Base-by-base conservation (phyloP, 768 basidiomycete species). In the Mycena vitilis region DNA sequence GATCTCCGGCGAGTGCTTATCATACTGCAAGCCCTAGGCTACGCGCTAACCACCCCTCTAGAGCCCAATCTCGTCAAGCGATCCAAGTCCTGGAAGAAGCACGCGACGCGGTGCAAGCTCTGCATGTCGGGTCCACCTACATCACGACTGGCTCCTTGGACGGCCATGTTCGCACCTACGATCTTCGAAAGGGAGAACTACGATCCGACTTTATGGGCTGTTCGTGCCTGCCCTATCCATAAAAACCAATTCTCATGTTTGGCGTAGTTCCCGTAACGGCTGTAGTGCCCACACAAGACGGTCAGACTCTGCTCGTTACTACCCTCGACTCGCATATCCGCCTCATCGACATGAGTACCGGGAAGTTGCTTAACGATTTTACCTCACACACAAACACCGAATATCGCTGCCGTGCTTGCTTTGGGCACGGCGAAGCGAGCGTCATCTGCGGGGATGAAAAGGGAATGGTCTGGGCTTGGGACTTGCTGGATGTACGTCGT, bases 11-110 rank as follows among this genome's bases (percentile, higher is more conserved):
- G 70, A 58, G 38, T 47, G 22, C 22, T 48, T 60, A 34, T 52
- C 11, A 53, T 8, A 42, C 30, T 40, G 40, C 47, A 6, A 13
- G 60, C 25, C 4, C 1, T 48, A 36, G 23, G 45, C 30, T 30
- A 30, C 30, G 5, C 30, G 30, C 47, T 54, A 57, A 59, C 51
- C 18, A 37, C 48, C 37, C 16, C 7, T 12, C 18, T 53, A 94
- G 94, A 57, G 85, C 95, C 9, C 92, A 91, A 74, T 84, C 87
- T 23, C 87, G 95, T n/a, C 86, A 91, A 52, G 87, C 97, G 1
- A 95, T 99, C n/a, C 96, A 98, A 79, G 84, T 90, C 6, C 84
- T 98, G 4, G 92, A 96, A 58, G 95, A 97, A 73, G 93, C 95
- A 3, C 88, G 89, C 34, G 96, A 98, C 73, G 89, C 93, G 1